These are phyloP conservation scores for Podosphaera fusca DNA, from an alignment of 2,329 filamentous ascomycete genomes.

Conservation along the genomic window DNA sequence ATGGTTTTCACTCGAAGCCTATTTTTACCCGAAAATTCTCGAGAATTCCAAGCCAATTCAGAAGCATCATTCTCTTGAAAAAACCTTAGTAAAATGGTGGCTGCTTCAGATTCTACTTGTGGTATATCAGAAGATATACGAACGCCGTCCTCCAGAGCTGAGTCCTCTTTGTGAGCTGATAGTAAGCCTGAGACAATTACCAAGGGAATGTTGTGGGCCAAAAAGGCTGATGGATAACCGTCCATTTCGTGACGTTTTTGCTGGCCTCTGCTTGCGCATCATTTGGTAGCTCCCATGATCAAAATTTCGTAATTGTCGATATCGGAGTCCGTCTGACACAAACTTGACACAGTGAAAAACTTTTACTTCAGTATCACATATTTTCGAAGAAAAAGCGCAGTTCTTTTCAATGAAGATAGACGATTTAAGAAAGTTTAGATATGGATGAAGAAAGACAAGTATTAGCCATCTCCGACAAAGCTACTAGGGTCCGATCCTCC, in stretches of 20 bases:
- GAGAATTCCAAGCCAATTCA: conserved; percentile 40
- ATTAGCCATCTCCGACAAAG: background rate
- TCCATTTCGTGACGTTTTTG: conserved; percentile 34
- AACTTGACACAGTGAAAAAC: too few species aligned
- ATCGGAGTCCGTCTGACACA: background rate
- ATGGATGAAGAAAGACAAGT: too few species aligned
- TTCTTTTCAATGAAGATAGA: too few species aligned
- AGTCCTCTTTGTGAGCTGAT: conserved; percentile 20
- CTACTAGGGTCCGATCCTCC: background rate
- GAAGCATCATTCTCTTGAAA: conserved; percentile 43
- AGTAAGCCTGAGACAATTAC: conserved; percentile 59
- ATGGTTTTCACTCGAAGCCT: conserved; percentile 49
- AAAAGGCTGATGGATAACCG: conserved; percentile 54
- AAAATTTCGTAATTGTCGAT: background rate
- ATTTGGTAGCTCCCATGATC: background rate
- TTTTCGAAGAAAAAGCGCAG: too few species aligned
- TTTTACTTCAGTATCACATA: too few species aligned
- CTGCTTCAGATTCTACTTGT: conserved; percentile 38
- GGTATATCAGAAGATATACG: conserved; percentile 50
- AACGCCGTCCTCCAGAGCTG: conserved; percentile 11
- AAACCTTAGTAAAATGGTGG: conserved; percentile 38
- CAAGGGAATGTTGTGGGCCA: conserved; percentile 71
- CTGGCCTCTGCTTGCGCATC: background rate
- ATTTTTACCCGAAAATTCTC: conserved; percentile 23
- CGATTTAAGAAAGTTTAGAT: too few species aligned